Evolutionary conservation across 108 stramenopile species (phyloP), one percentile per base, ranked within the genome.

Genomic region (Nitzschia palea): DNA sequence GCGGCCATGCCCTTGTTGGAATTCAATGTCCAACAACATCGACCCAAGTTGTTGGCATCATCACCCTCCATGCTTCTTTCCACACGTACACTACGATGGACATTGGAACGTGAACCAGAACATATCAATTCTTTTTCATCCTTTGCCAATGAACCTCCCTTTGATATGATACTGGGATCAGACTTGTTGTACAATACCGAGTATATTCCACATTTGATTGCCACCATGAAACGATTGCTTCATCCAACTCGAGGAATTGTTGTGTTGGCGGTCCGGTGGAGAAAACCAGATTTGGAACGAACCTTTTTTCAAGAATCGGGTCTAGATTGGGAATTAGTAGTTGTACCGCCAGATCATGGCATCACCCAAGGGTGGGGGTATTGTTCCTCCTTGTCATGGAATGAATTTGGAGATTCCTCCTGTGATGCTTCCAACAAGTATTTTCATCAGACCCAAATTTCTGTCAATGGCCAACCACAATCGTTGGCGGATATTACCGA

Each of bases 171-270:
- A 30, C 25, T 89, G 10, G 87, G 84, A 35, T 87, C 87, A 0
- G 90, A 92, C 72, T 61, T 92, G 32, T 68, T 92, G 2, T 92
- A 92, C 82, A 86, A 89, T 61, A 44, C 58, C 44, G 44, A 71
- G 48, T 67, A 61, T 4, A 88, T 88, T 51, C 85, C 84, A 5
- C 56, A 70, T 37, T 62, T 91, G 20, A 66, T 86, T 5, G 51
- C 58, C 9, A 91, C 90, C n/a, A 70, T 88, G 9, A 58, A 77
- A 67, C 52, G 74, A 57, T 52, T 73, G 71, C 36, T 87, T 18
- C 68, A 79, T 66, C 69, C 64, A 3, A 65, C 65, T 12, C 26
- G 62, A 27, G 82, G 85, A 26, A 60, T 37, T 18, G 26, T 81
- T 5, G n/a, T 65, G 14, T 48, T 89, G 44, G 76, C 76, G 15